Evolutionary conservation across 108 stramenopile species (phyloP).

Genomic region (Discostella stelligeroides): DNA sequence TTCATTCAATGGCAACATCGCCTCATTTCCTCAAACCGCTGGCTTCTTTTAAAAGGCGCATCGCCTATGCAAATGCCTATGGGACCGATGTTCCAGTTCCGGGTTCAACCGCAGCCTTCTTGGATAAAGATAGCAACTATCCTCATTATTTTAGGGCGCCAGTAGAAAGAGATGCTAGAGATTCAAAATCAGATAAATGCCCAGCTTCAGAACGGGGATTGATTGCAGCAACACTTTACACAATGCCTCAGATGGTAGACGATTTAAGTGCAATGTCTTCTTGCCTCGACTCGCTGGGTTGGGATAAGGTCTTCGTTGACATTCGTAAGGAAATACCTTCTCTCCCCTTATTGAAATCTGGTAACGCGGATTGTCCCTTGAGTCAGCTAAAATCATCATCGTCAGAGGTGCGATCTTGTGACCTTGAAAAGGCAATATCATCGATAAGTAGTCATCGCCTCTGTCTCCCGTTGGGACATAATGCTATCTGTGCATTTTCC

Average conservation of each 20-base stretch:
- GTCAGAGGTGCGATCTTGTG: conserved; percentile 29
- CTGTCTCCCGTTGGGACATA: conserved; percentile 71
- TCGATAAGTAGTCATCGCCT: neutral
- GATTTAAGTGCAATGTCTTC: conserved; percentile 47
- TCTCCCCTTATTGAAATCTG: conserved; percentile 30
- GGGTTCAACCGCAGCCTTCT: conserved; percentile 78
- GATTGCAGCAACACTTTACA: conserved; percentile 40
- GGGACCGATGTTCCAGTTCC: conserved; percentile 87
- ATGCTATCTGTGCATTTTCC: conserved; percentile 72
- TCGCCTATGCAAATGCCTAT: conserved; percentile 81
- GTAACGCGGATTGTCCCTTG: conserved; percentile 1
- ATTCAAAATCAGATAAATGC: conserved; percentile 8
- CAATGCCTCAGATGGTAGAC: conserved; percentile 11
- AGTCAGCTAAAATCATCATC: conserved; percentile 44
- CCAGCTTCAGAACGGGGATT: conserved; percentile 29
- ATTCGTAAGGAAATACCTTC: conserved; percentile 57
- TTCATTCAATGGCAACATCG: conserved; percentile 54
- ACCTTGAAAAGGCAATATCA: conserved; percentile 25
- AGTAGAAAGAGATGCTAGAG: no score
- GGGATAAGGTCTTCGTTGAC: conserved; percentile 83
- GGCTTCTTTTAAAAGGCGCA: conserved; percentile 60
- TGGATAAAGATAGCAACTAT: conserved; percentile 56
- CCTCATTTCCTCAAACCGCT: conserved; percentile 66
- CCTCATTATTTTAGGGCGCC: conserved; percentile 48
- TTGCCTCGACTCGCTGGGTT: conserved; percentile 73